Evolutionary conservation across 2,329 filamentous ascomycete species (phyloP), one percentile per base, ranked within the genome.

Genomic region (Penicillium sp.): DNA sequence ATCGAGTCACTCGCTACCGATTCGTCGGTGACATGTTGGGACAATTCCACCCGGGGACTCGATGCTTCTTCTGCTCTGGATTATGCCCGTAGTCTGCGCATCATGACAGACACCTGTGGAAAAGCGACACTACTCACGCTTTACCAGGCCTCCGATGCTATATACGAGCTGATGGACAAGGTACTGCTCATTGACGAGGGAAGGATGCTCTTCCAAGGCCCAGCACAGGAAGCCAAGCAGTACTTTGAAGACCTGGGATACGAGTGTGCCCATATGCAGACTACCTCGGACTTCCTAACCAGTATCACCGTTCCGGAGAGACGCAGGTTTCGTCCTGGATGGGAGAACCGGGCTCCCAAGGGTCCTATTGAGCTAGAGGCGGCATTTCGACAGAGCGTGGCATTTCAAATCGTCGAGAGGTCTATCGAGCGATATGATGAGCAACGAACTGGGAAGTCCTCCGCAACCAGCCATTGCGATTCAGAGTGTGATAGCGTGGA

Each of bases 131-230:
- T 88, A 3, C 85, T 87, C 1, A 89, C 87, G 0, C 76, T 90
- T 0, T 90, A 90, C 67, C 86, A 88, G 69, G 86, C 85, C 4
- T 84, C 84, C 21, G 84, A 88, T 65, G 82, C 82, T 6, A 86
- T 88, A 52, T 90, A 89, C 67, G 81, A 87, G 60, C 78, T 89
- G 31, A 90, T 93, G 83, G 90, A 95, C 71, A 93, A 93, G 73
- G 90, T 93, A 2, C 73, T 93, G 49, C 84, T 93, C 24, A 90
- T 93, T 52, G 88, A 93, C 62, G 78, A 84, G 49, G 90, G 90
- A 1, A 84, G 86, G 3, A 85, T 87, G 74, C 83, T 90, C 52
- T 90, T 84, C 74, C 84, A 86, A 68, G 88, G 88, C 0, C 84
- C 82, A 2, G 80, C 82, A 3, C 74, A 77, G 16, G 79, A 84